A percentile compares a stretch with the other conserved stretches of the same genome.
phyloP scores from a whole-genome alignment of 2,329 filamentous ascomycete genomes.

The Aspergillus texensis region DNA sequence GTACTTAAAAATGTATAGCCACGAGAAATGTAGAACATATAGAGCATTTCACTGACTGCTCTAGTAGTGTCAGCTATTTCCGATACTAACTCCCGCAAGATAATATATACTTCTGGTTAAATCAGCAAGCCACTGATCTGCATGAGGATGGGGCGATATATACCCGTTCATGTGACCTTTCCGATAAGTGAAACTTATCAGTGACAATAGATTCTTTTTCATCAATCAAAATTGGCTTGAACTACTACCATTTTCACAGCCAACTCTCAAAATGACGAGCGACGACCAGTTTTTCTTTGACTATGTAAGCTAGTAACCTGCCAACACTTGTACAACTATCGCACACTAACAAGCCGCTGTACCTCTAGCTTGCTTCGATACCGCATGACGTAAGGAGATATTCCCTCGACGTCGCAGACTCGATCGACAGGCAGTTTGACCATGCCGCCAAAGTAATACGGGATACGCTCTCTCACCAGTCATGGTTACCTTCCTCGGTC shows the following conservation, averaged over 20 bases:
- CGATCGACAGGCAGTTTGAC: conserved; percentile 80
- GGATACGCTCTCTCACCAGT: conserved; percentile 66
- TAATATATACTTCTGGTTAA: background rate
- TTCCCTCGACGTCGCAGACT: conserved; percentile 73
- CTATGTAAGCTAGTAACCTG: conserved; percentile 59
- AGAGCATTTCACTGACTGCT: background rate
- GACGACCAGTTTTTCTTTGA: conserved; percentile 80
- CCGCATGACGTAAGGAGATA: conserved; percentile 70
- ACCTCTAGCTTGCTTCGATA: conserved; percentile 56
- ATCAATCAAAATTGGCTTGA: background rate
- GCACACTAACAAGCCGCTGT: conserved; percentile 16
- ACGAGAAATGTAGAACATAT: background rate
- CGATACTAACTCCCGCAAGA: background rate
- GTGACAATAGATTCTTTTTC: background rate
- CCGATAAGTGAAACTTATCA: conserved; percentile 12
- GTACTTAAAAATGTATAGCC: background rate
- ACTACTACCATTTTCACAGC: background rate
- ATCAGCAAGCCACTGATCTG: background rate
- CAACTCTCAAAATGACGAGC: conserved; percentile 66
- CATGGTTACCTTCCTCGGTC: conserved; percentile 73
- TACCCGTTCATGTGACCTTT: conserved; percentile 23
- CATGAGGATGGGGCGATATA: conserved; percentile 5
- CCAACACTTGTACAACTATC: background rate
- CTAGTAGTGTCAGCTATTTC: background rate
- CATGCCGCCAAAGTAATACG: conserved; percentile 70